These are phyloP conservation scores for Fraxinus velutina DNA, from an alignment of 305 asterid genomes.

Conservation along the genomic window DNA sequence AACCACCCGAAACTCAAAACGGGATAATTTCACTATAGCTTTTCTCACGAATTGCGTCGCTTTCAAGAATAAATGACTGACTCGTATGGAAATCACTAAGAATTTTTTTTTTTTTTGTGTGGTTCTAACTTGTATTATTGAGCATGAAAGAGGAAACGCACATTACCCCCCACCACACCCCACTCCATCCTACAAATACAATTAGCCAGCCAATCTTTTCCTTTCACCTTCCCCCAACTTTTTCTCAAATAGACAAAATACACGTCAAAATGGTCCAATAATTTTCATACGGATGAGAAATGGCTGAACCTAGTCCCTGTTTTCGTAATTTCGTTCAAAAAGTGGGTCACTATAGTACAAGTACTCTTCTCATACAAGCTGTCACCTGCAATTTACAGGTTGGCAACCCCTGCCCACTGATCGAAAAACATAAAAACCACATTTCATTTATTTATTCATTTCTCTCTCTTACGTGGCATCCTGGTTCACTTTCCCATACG, in stretches of 20 bases:
- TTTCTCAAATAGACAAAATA: neutral
- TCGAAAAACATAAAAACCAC: neutral
- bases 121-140: neutral
- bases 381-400: neutral
- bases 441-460: neutral
- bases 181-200: neutral
- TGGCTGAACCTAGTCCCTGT: neutral
- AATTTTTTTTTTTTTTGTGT: neutral
- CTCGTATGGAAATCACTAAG: no score
- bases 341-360: neutral
- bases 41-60: neutral
- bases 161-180: neutral
- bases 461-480: constrained; percentile 46
- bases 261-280: neutral
- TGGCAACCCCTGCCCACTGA: neutral
- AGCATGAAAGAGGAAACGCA: neutral
- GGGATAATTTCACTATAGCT: neutral
- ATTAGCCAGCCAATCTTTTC: neutral
- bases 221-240: neutral
- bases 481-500: constrained; percentile 37
- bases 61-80: no score
- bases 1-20: neutral
- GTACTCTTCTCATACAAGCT: neutral
- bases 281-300: neutral
- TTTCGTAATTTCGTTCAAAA: neutral